These are phyloP conservation scores for Ascochyta rabiei DNA, from an alignment of 2,329 filamentous ascomycete genomes.

Conservation along the genomic window DNA sequence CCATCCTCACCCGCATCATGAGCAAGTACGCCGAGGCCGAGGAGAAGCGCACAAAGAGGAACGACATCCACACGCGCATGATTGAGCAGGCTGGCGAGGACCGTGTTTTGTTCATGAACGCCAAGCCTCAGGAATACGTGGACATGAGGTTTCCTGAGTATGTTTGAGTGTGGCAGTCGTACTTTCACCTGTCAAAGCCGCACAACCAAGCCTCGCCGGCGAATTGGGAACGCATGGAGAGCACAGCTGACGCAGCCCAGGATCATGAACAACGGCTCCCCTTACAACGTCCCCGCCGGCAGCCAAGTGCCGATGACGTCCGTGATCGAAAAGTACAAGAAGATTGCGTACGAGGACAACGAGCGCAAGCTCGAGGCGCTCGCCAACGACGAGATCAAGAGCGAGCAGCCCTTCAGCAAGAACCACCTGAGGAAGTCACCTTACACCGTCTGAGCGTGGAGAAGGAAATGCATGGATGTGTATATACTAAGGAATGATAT, in stretches of 20 bases:
- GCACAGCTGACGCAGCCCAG: conserved; percentile 49
- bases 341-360: conserved; percentile 62
- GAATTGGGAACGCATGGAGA: no score
- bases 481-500: conserved; percentile 35
- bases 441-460: conserved; percentile 18
- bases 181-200: no score
- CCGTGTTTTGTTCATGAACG: conserved; percentile 62
- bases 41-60: conserved; percentile 61
- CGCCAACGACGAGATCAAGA: conserved; percentile 39
- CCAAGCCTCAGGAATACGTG: conserved; percentile 55
- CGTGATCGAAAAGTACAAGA: conserved; percentile 68
- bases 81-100: conserved; percentile 69
- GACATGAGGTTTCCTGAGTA: conserved; percentile 70
- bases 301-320: conserved; percentile 63
- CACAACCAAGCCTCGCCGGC: no score
- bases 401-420: conserved; percentile 42
- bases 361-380: conserved; percentile 59
- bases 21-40: conserved; percentile 61
- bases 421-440: conserved; percentile 28
- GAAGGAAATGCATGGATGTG: conserved; percentile 11
- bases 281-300: conserved; percentile 69
- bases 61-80: conserved; percentile 64
- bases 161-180: conserved; percentile 40
- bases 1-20: conserved; percentile 59
- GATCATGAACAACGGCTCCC: conserved; percentile 66